phyloP scores from a whole-genome alignment of 805 yeast species.

The Starmerella riodocensis region DNA sequence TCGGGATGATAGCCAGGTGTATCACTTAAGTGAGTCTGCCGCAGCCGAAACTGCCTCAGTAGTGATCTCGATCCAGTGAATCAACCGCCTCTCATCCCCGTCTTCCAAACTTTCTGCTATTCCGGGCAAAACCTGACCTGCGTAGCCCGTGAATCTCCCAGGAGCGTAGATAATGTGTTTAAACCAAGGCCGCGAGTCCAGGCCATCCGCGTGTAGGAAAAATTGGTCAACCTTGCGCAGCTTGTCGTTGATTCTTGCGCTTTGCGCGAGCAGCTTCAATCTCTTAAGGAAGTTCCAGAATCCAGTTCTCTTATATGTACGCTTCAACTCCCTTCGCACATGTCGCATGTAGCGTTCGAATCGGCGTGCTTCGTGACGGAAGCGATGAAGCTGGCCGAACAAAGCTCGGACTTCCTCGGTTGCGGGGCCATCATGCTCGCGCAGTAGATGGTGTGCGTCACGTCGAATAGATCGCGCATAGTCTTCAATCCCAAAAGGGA shows the following conservation, averaged over 20 bases:
- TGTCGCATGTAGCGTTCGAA: conserved; percentile 63
- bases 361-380: conserved; percentile 25
- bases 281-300: conserved; percentile 28
- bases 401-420: conserved; percentile 14
- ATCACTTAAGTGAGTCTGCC: conserved; percentile 4
- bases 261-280: conserved; percentile 29
- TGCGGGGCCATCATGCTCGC: conserved; percentile 18
- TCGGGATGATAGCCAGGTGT: not conserved
- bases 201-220: conserved; percentile 37
- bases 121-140: conserved; percentile 47
- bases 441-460: conserved; percentile 30
- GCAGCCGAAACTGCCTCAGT: conserved; percentile 13
- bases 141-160: conserved; percentile 47
- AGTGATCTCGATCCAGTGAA: conserved; percentile 32
- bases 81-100: conserved; percentile 28
- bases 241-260: conserved; percentile 29
- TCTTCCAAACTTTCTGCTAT: conserved; percentile 44
- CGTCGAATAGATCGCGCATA: conserved; percentile 32
- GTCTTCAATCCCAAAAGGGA: conserved; percentile 32
- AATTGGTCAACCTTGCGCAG: conserved; percentile 34
- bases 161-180: conserved; percentile 48
- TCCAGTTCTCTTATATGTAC: conserved; percentile 19
- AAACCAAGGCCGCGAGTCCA: conserved; percentile 42
- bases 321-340: conserved; percentile 18
- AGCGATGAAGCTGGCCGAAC: conserved; percentile 16